Base-by-base conservation (phyloP, 202 grass and related monocot species). In the Carex sylvatica region DNA sequence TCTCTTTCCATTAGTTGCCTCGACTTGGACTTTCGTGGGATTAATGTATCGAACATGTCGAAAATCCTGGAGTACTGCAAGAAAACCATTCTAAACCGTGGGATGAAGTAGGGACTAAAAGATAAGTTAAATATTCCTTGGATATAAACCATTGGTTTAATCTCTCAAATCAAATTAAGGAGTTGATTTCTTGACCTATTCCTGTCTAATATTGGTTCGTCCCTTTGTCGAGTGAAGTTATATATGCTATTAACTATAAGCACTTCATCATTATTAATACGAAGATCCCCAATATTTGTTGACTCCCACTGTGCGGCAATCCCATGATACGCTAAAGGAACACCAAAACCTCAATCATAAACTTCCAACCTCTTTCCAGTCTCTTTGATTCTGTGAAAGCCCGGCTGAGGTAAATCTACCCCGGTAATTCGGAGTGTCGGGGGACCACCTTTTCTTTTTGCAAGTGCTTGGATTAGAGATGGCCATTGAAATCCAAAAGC, bases 291-390 rank as follows among this genome's bases (percentile, higher is more conserved):
- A 24, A 84, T 24, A 20, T 35, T 28, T 46, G 92, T 77, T 13
- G 70, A 56, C 44, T 94, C 92, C 87, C 87, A 94, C 59, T 85
- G 84, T 44, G 90, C 81, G 47, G 84, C 83, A 53, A 92, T 85
- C 46, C 81, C 80, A 16, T 86, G 83, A 66, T 92, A 94, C 71
- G 90, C 77, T 70, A 93, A 88, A 31, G 84, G 87, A 69, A 93
- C 82, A 38, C 83, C 74, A 38, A 93, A 93, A 71, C 65, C 90
- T 20, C 67, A 60, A n/a, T 84, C 91, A 85, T 91, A 93, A 81
- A 33, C 31, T 33, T 33, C 31, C 31, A 33, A 33, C 31, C 31
- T 33, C 31, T 33, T 33, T 33, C 31, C 31, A 4, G 31, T 33
- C 31, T 33, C 31, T 4, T 33, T 33, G 31, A 33, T 33, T 33